Evolutionary conservation across 2,329 filamentous ascomycete genomes (phyloP), one percentile per base, ranked within the genome.

Genomic region (Arthrobotrys conoides): DNA sequence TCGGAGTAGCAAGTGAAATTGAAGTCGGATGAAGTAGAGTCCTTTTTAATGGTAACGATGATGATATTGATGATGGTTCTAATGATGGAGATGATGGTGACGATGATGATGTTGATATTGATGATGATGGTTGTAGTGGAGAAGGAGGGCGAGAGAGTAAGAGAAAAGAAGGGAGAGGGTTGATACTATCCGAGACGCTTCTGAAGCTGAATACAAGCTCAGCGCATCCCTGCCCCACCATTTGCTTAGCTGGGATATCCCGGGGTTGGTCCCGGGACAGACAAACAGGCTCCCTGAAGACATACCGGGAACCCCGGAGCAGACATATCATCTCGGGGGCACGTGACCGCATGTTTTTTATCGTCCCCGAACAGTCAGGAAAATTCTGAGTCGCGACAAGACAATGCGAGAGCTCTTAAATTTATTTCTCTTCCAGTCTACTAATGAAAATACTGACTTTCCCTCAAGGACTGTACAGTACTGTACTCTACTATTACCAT

Each of bases 151-250:
- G 24, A 22, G 6, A 24, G 49, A 24, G 33, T n/a, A n/a, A 59
- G 27, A 48, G 38, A 53, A 20, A 14, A 48, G 36, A 10, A 18
- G 36, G 33, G 44, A 33, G 46, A 30, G 30, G 44, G 4, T 53
- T 27, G 48, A 67, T 10, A 38, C 41, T 4, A 46, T 24, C 36
- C 51, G 72, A 68, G 30, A 75, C 53, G 33, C 14, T 64, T 48
- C 33, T 71, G 72, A 76, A 76, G 72, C 72, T 71, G 55, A 71
- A 46, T 2, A 6, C n/a, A 46, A 59, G 66, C 53, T 49, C 65
- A 69, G 36, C 48, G 49, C 22, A 46, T 44, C 48, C 49, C 38
- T 30, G 65, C n/a, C 53, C 30, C 53, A 18, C 24, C 51, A 51
- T 51, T 10, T 2, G 10, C 27, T 6, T 3, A 16, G 44, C 41